Conservation (phyloP, 2,329 filamentous ascomycete genomes). For the Arthrobotrys conoides region DNA sequence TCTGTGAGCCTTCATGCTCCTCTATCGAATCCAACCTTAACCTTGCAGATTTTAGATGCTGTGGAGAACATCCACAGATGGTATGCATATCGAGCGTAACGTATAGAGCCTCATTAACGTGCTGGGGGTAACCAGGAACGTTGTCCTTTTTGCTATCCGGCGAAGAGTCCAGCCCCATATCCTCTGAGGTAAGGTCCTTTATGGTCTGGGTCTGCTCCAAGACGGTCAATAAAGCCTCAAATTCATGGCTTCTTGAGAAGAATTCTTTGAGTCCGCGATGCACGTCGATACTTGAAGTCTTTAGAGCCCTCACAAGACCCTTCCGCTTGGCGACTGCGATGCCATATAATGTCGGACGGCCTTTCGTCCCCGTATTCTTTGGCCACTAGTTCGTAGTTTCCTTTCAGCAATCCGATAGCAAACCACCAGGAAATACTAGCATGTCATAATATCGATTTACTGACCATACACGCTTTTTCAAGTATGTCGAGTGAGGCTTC, state of each 20-base stretch:
- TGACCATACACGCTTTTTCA: constrained; percentile 49
- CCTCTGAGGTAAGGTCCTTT: constrained; percentile 48
- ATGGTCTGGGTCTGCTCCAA: constrained; percentile 37
- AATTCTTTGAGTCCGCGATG: constrained; percentile 40
- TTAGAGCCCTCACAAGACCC: constrained; percentile 2
- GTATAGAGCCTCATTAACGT: constrained; percentile 45
- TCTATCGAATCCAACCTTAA: constrained; percentile 38
- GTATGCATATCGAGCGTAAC: constrained; percentile 44
- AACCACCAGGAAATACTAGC: not conserved
- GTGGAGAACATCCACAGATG: constrained; percentile 26
- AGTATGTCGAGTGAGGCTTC: constrained; percentile 23
- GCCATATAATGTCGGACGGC: constrained; percentile 18
- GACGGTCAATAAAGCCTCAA: constrained; percentile 33
- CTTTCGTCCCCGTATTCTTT: constrained; percentile 24
- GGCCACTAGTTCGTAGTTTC: constrained; percentile 14
- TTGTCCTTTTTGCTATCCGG: constrained; percentile 37
- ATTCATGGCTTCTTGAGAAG: constrained; percentile 16
- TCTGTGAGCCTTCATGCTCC: constrained; percentile 31
- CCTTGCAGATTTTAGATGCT: constrained; percentile 44
- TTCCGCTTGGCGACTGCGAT: constrained; percentile 7
- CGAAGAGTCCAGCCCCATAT: constrained; percentile 37
- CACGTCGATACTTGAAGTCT: constrained; percentile 5
- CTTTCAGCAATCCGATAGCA: not conserved
- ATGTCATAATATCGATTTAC: not conserved
- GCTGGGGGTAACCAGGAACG: constrained; percentile 41